phyloP scores from a whole-genome alignment of 1,284 basidiomycete genomes.

The Cryptococcus hybrid region DNA sequence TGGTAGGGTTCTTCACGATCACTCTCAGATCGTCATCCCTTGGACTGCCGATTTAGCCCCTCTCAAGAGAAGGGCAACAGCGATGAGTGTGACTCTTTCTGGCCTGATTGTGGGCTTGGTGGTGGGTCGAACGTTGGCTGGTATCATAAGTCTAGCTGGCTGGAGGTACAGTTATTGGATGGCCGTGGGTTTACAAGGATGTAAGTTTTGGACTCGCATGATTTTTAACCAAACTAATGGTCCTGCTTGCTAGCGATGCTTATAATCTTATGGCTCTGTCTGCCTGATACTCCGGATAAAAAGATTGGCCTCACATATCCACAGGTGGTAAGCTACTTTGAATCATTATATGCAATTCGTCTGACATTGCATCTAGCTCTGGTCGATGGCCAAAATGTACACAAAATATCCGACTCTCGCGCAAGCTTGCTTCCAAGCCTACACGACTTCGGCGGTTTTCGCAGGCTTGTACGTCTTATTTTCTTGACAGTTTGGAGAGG shows the following conservation, averaged over 20 bases:
- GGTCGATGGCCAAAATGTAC: constrained; percentile 65
- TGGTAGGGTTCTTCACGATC: constrained; percentile 60
- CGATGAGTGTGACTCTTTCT: constrained; percentile 64
- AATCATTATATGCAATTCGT: not conserved
- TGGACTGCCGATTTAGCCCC: constrained; percentile 66
- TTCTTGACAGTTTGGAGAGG: not conserved
- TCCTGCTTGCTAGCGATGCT: constrained; percentile 48
- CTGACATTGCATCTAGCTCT: constrained; percentile 42
- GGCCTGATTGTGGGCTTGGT: constrained; percentile 70
- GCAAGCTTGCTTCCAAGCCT: constrained; percentile 60
- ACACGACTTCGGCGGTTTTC: constrained; percentile 54
- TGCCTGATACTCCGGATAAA: constrained; percentile 71
- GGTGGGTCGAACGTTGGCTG: constrained; percentile 65
- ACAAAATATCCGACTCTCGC: constrained; percentile 67
- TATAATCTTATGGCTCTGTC: constrained; percentile 57
- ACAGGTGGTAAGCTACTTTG: constrained; percentile 49
- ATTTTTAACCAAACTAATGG: too few relatives aligned
- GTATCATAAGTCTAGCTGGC: constrained; percentile 61
- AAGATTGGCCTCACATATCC: constrained; percentile 58
- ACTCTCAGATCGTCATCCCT: constrained; percentile 57
- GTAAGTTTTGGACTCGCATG: constrained; percentile 17
- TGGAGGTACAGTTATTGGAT: constrained; percentile 69
- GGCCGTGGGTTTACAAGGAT: constrained; percentile 56
- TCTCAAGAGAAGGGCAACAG: constrained; percentile 60
- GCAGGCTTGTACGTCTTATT: constrained; percentile 32